Conservation (phyloP, 1,284 basidiomycete species). For the Vanrija sp. region DNA sequence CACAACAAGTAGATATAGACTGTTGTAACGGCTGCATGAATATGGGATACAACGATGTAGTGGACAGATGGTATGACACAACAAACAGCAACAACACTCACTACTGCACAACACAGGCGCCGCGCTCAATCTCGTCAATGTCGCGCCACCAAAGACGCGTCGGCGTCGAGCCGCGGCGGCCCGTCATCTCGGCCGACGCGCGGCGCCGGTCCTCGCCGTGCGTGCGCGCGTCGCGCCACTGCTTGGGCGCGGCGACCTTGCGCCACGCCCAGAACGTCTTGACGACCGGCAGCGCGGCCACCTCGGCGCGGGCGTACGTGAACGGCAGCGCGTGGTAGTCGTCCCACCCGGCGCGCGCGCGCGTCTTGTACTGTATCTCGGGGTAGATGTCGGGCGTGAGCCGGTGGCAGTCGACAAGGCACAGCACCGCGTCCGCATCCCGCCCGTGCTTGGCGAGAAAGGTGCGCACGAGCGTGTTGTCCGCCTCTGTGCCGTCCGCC, state of each 20-base stretch:
- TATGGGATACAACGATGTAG: background rate
- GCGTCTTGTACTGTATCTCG: conserved; percentile 53
- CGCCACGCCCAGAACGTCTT: conserved; percentile 87
- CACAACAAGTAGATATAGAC: no score
- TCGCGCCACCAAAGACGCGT: conserved; percentile 8
- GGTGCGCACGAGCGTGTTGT: conserved; percentile 60
- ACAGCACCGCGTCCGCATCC: conserved; percentile 47
- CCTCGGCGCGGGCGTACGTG: conserved; percentile 26
- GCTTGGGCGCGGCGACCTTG: conserved; percentile 57
- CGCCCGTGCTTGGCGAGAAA: conserved; percentile 57
- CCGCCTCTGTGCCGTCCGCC: conserved; percentile 71
- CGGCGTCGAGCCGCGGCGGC: background rate
- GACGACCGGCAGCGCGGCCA: conserved; percentile 55
- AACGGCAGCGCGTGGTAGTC: conserved; percentile 58
- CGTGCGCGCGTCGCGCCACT: conserved; percentile 25
- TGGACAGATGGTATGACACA: background rate
- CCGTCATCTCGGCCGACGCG: background rate
- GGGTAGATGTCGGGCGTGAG: conserved; percentile 62
- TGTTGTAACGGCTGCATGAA: background rate
- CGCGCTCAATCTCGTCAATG: conserved; percentile 16
- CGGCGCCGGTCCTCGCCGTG: conserved; percentile 8
- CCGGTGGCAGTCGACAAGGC: conserved; percentile 70
- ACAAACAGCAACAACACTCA: no score
- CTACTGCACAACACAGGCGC: conserved; percentile 15
- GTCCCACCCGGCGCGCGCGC: conserved; percentile 68